Percentiles rank a stretch among this genome's conserved stretches.
These are phyloP conservation scores for Globisporangium acanthophoron DNA, from an alignment of 352 stramenopile species.

Conservation along the genomic window DNA sequence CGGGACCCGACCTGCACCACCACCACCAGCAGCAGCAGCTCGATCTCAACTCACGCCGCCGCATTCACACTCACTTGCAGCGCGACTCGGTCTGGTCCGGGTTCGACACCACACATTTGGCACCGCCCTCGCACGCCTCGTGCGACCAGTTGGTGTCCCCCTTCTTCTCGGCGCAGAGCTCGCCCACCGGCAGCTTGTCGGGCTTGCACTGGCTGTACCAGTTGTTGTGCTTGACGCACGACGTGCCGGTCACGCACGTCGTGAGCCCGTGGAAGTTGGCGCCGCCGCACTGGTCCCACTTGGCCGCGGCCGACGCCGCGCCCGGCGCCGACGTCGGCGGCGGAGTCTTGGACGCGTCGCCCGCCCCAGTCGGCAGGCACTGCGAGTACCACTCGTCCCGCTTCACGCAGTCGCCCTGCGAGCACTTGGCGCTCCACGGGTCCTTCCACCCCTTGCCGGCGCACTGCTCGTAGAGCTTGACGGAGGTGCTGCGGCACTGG, in stretches of 20 bases:
- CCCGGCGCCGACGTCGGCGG: background rate
- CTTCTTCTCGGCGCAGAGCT: conserved; percentile 12
- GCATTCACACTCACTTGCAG: conserved; percentile 1
- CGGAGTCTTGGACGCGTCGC: background rate
- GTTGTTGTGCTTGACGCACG: conserved; percentile 21
- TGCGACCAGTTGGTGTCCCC: conserved; percentile 7
- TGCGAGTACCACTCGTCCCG: conserved; percentile 25
- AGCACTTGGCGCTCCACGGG: conserved; percentile 18
- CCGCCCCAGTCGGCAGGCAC: conserved; percentile 8
- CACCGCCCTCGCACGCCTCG: conserved; percentile 3
- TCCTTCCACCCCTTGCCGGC: conserved; percentile 15
- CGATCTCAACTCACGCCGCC: background rate
- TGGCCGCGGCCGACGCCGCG: background rate
- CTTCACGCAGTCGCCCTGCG: conserved; percentile 13
- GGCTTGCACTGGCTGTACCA: conserved; percentile 26
- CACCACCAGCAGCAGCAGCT: too few species aligned
- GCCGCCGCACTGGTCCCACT: conserved; percentile 26
- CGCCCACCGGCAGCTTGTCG: conserved; percentile 10
- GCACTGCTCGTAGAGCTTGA: conserved; percentile 22
- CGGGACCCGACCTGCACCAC: too few species aligned
- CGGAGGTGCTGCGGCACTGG: conserved; percentile 17
- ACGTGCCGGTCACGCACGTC: conserved; percentile 13
- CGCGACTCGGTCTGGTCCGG: conserved; percentile 7
- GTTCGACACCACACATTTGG: conserved; percentile 9
- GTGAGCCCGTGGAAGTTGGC: conserved; percentile 10